These are phyloP conservation scores for Rutstroemia sp. DNA, from an alignment of 2,329 filamentous ascomycete species.

Conservation along the genomic window DNA sequence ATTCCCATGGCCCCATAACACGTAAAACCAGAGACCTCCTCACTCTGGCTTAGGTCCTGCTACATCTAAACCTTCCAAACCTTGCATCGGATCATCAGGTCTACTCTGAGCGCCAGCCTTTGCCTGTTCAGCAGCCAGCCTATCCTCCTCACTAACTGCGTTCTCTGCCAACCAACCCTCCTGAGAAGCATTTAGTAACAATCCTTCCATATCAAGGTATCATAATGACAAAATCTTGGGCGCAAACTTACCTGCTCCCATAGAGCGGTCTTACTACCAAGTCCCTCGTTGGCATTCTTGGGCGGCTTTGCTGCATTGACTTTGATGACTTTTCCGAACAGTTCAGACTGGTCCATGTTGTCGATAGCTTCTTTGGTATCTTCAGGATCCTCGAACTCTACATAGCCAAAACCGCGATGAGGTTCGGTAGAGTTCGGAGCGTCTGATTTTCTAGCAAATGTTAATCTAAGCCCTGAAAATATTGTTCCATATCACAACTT, in stretches of 20 bases:
- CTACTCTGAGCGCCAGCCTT: constrained; percentile 43
- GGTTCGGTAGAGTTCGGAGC: constrained; percentile 67
- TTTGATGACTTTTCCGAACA: constrained; percentile 87
- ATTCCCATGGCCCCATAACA: constrained; percentile 3
- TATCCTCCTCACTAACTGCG: constrained; percentile 76
- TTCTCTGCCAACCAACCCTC: constrained; percentile 90
- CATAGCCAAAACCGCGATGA: constrained; percentile 92
- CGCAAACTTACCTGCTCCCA: constrained; percentile 77
- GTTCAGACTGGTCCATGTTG: constrained; percentile 97
- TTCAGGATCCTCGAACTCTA: constrained; percentile 79
- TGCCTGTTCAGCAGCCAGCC: constrained; percentile 48
- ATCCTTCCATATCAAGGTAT: neutral
- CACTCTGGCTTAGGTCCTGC: constrained; percentile 79
- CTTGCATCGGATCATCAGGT: constrained; percentile 87
- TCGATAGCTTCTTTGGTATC: constrained; percentile 95
- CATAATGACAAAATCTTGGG: neutral
- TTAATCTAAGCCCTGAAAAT: constrained; percentile 1
- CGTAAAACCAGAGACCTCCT: constrained; percentile 20
- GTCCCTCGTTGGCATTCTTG: constrained; percentile 77
- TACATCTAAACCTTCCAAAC: constrained; percentile 85
- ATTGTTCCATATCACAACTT: constrained; percentile 9
- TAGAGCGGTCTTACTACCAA: constrained; percentile 88
- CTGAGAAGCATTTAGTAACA: constrained; percentile 39
- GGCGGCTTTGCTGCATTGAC: constrained; percentile 88
- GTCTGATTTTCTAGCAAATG: constrained; percentile 60